Evolutionary conservation across 345 rosid genomes (phyloP), one percentile per base, ranked within the genome.

Genomic region (Populus euphratica): DNA sequence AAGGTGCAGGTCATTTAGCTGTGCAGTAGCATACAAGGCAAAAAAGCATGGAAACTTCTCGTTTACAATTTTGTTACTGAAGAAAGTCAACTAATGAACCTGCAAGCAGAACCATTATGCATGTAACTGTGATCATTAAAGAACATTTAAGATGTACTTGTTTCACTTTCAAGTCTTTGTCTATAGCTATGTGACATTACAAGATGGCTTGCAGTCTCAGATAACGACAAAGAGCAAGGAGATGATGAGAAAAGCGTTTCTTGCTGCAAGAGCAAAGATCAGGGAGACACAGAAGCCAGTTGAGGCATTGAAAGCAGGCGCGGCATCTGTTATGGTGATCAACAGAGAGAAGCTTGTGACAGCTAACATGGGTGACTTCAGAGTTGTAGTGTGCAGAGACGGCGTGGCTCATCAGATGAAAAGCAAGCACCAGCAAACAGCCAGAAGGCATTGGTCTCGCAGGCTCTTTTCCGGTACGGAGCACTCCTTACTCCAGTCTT

Each of bases 271-370:
- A 78, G 91, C 91, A 29, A 87, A 81, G 69, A 47, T 81, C 16
- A 86, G 82, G 75, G 88, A 84, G 68, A 76, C 79, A 62, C 69
- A 61, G 43, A 81, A 82, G 61, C 76, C 78, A 16, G 85, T 76
- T 47, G 90, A 84, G 82, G 76, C 35, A 33, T 14, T 70, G 84
- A 68, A 72, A 69, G 79, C 80, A 27, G 73, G 93, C 38, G 85
- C 92, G n/a, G 94, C 91, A 4, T 83, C 87, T 25, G 94, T 83
- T 47, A 74, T 83, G 83, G 89, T 93, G 73, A 81, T 93, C 81
- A 90, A 90, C 74, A 94, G 96, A 67, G 93, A 86, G 73, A 88
- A 85, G 85, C 90, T 93, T 69, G 89, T 85, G 25, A 83, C 86
- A 47, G 92, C 93, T 38, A 85, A 84, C 84, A 86, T 91, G 68